Conservation (phyloP, 192 early-diverging fungal genomes). For the Linnemannia elongata region DNA sequence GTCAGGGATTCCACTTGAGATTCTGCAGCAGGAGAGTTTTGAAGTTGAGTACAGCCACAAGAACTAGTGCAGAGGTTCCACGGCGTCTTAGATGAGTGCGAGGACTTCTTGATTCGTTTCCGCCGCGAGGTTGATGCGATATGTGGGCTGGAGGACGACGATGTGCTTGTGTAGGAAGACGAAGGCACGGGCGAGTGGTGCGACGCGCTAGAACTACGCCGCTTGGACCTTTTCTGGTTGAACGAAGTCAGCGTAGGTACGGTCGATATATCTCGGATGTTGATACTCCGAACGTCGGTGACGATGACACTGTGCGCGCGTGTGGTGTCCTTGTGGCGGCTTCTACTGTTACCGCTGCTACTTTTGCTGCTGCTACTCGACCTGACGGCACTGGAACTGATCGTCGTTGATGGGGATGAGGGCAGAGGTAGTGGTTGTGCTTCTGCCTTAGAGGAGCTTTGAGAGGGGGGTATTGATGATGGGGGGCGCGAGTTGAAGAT, state of each 20-base stretch:
- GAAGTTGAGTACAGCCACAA: constrained; percentile 30
- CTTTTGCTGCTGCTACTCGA: not conserved
- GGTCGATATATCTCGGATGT: constrained; percentile 48
- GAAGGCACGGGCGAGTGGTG: constrained; percentile 7
- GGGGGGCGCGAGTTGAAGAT: not conserved
- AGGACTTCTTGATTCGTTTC: constrained; percentile 53
- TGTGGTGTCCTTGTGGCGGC: constrained; percentile 9
- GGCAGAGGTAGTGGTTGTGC: not conserved
- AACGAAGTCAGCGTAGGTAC: constrained; percentile 37
- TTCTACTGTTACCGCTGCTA: not conserved
- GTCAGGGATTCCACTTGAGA: not conserved
- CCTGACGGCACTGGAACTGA: not conserved
- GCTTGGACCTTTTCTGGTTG: constrained; percentile 36
- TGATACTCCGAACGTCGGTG: constrained; percentile 49
- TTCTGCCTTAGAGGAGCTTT: not conserved
- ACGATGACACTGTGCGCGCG: constrained; percentile 27
- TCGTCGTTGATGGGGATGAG: not conserved
- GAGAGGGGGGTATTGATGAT: not conserved
- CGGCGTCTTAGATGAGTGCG: constrained; percentile 12
- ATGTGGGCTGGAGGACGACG: constrained; percentile 12
- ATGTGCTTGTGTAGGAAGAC: not conserved
- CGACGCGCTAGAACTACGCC: constrained; percentile 29
- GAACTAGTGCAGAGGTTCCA: constrained; percentile 28
- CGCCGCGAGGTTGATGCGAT: constrained; percentile 25
- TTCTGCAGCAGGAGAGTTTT: not conserved